phyloP scores from a whole-genome alignment of 2,329 filamentous ascomycete genomes.

The Fusarium globosum region DNA sequence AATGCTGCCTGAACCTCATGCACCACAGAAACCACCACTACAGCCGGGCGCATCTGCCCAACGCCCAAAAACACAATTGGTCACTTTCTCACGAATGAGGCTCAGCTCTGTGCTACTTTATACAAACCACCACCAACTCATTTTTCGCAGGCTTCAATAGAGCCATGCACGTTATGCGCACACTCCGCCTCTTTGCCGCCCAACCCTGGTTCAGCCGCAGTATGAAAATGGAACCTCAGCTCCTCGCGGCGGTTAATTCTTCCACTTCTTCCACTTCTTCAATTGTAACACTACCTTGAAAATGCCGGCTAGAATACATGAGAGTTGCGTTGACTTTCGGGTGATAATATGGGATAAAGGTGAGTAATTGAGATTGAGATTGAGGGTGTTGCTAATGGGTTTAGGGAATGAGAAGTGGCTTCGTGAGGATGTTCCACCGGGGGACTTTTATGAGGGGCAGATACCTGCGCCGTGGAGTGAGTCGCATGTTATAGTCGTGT shows the following conservation, averaged over 20 bases:
- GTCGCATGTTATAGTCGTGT: conserved; percentile 30
- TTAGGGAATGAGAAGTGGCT: neutral
- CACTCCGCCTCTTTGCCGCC: conserved; percentile 4
- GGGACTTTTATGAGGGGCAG: neutral
- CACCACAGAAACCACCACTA: neutral
- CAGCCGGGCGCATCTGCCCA: neutral
- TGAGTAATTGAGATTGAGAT: neutral
- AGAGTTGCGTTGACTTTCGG: conserved; percentile 3
- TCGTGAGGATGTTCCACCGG: neutral
- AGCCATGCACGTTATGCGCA: neutral
- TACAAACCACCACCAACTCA: neutral
- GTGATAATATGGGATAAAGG: conserved; percentile 23
- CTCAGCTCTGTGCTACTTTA: neutral
- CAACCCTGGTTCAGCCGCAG: conserved; percentile 9
- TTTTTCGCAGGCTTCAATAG: neutral
- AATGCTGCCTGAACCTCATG: neutral
- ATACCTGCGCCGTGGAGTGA: neutral
- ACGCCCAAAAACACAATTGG: neutral
- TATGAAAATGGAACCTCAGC: conserved; percentile 1
- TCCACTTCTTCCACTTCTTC: conserved; percentile 1
- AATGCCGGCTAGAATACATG: neutral
- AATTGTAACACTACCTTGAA: neutral
- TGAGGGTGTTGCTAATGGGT: neutral
- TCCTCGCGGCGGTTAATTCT: neutral
- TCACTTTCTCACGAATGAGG: neutral